Evolutionary conservation across 2,329 filamentous ascomycete species (phyloP), one percentile per base, ranked within the genome.

Genomic region (Colletotrichum sidae): DNA sequence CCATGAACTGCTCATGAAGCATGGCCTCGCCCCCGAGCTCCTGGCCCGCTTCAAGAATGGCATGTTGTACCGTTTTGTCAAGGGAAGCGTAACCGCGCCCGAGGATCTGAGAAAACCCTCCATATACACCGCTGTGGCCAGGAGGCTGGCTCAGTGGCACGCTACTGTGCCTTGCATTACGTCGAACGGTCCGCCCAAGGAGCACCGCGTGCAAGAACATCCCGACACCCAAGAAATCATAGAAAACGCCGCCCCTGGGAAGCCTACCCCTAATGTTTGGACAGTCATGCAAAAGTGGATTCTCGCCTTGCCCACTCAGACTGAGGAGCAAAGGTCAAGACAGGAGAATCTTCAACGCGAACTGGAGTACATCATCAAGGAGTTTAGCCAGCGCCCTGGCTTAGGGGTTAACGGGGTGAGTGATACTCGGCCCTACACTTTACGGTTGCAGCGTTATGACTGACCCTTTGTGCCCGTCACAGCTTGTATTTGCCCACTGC

Each of bases 231-330:
- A 68, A 3, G 55, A 51, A 8, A 62, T 67, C n/a, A 83, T 86
- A 65, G 79, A 83, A 68, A 78, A 79, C 66, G 81, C 86, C 49
- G 88, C 88, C 25, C 88, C 88, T 50, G 88, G 88, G 67, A 93
- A 90, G 74, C 89, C 90, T 6, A 84, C 88, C n/a, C 92, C 94
- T 15, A 97, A 96, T 76, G 81, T 97, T 60, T 99, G 96, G 96
- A 93, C 92, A 7, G 94, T 96, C 39, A 92, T 97, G 86, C 93
- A 97, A 77, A 96, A 94, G 80, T 99, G 96, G 96, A 93, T 97
- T 62, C 82, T 90, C 70, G 95, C 93, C 44, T 83, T 99, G 68
- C 94, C 96, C 11, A 88, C 84, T 56, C 83, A 84, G 60, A 96
- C 91, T 6, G 87, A 90, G 39, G 84, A 86, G 60, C 88, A 97